A percentile compares a stretch with the other conserved stretches of the same genome.
Evolutionary conservation across 345 rosid genomes (phyloP).

Genomic region (Corchorus capsularis): DNA sequence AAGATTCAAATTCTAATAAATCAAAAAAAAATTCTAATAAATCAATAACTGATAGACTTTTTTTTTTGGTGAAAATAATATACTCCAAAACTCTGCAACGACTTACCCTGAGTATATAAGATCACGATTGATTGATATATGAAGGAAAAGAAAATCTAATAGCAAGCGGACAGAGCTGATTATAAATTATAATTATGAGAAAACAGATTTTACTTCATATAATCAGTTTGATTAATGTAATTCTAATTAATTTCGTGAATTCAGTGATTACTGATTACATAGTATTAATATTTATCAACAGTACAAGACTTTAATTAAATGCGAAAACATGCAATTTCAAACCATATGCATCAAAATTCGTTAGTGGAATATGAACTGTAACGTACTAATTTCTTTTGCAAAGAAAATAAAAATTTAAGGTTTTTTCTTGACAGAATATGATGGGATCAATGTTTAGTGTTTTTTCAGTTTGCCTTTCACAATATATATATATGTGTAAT

Average conservation of each 20-base stretch:
- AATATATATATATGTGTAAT: no score
- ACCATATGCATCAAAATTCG: not conserved
- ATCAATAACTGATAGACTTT: no score
- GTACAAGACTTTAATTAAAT: not conserved
- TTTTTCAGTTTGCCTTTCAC: slow-evolving; percentile 7
- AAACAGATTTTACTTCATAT: not conserved
- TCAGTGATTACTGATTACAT: not conserved
- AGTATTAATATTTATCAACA: not conserved
- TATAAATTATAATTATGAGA: not conserved
- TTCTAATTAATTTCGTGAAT: not conserved
- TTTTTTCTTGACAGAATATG: not conserved
- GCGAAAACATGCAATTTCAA: not conserved
- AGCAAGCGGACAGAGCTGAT: not conserved
- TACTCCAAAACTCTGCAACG: no score
- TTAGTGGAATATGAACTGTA: slow-evolving; percentile 32
- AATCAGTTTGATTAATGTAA: not conserved
- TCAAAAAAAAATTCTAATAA: no score
- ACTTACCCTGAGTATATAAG: no score
- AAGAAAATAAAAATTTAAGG: not conserved
- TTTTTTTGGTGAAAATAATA: no score
- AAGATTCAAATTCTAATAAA: no score
- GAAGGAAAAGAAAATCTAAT: not conserved
- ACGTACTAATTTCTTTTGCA: not conserved
- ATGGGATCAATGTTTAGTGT: slow-evolving; percentile 13
- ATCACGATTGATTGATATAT: no score